Percentiles rank a stretch among this genome's conserved stretches.
These are phyloP conservation scores for Cymbidium sinense DNA, from an alignment of 106 monocot species.

Conservation along the genomic window DNA sequence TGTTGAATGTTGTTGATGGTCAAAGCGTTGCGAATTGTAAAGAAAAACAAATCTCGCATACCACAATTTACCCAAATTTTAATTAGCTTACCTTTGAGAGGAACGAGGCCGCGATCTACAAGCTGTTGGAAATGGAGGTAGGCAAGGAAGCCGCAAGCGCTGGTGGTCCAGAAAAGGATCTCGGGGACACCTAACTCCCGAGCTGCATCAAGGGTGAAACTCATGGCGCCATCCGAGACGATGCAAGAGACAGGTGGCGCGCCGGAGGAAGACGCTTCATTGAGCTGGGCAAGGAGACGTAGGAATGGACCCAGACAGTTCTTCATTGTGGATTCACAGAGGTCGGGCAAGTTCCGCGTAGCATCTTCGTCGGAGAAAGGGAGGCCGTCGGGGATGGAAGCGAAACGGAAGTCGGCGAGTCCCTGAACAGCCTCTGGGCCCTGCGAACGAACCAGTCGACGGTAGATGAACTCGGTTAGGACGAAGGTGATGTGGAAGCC, in stretches of 20 bases:
- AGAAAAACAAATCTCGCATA: too few relatives aligned
- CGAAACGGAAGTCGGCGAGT: constrained; percentile 10
- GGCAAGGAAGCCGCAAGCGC: constrained; percentile 12
- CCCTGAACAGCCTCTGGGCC: neutral
- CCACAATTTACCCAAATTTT: neutral
- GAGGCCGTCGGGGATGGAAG: constrained; percentile 9
- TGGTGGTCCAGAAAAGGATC: constrained; percentile 1
- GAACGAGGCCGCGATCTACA: constrained; percentile 1
- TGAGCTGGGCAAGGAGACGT: neutral
- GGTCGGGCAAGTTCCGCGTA: constrained; percentile 12
- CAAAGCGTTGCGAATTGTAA: too few relatives aligned
- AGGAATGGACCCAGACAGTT: constrained; percentile 12
- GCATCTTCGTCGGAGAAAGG: constrained; percentile 9
- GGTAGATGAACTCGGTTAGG: constrained; percentile 48
- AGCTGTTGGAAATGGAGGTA: neutral
- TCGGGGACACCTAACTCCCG: constrained; percentile 7
- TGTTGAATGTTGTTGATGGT: too few relatives aligned
- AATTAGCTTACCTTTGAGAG: constrained; percentile 3
- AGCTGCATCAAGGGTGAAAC: constrained; percentile 16
- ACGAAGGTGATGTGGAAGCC: constrained; percentile 61
- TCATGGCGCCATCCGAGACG: constrained; percentile 15
- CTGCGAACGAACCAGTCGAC: constrained; percentile 17
- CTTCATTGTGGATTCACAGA: constrained; percentile 10
- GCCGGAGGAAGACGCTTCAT: neutral
- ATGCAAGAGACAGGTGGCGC: constrained; percentile 6